Conservation (phyloP, 441 rosid species). For the Adansonia grandidieri region DNA sequence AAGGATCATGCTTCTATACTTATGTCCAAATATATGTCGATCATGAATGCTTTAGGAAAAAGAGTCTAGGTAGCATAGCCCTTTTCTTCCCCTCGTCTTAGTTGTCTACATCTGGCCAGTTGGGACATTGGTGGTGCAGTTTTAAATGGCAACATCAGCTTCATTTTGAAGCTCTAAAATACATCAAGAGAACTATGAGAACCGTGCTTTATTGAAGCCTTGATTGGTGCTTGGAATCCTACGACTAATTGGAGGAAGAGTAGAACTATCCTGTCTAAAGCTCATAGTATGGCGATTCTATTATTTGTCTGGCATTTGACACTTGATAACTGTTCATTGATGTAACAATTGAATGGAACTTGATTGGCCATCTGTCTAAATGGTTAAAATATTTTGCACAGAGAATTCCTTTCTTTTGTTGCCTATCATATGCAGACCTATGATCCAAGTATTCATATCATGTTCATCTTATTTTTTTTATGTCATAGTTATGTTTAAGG, state of each 20-base stretch:
- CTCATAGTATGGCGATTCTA: background rate
- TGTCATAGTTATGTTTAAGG: background rate
- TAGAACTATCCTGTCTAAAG: background rate
- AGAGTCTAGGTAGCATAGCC: too few relatives aligned
- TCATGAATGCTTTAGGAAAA: too few relatives aligned
- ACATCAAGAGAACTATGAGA: background rate
- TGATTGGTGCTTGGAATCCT: background rate
- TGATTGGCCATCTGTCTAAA: background rate
- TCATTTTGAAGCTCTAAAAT: background rate
- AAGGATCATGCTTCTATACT: too few relatives aligned
- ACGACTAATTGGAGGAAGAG: background rate
- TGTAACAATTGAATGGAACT: background rate
- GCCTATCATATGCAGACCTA: background rate
- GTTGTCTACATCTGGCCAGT: background rate
- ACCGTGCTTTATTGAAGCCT: background rate
- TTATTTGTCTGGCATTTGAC: background rate
- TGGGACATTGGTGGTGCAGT: background rate
- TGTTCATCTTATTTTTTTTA: background rate
- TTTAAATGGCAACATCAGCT: constrained; percentile 2
- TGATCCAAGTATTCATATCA: background rate
- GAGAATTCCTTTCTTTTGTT: background rate
- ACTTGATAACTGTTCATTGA: background rate
- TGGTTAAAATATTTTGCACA: background rate
- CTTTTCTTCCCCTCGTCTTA: background rate
- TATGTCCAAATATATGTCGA: too few relatives aligned